Conservation (phyloP, 2,329 filamentous ascomycete genomes). For the Aspergillus sp. region DNA sequence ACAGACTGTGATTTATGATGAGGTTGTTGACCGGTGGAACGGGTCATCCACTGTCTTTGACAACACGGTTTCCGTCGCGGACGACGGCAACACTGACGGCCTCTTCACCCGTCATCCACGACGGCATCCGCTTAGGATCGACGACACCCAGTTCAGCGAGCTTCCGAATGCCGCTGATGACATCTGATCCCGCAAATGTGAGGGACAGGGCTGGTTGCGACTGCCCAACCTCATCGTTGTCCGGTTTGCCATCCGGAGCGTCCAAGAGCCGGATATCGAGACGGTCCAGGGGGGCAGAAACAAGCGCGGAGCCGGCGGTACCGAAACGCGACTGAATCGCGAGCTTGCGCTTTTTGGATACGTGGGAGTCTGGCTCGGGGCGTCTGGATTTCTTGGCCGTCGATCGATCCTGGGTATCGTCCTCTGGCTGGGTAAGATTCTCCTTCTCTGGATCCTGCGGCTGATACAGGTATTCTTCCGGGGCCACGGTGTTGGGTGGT, state of each 20-base stretch:
- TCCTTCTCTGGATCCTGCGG: conserved; percentile 12
- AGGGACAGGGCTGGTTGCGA: conserved; percentile 42
- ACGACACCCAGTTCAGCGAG: conserved; percentile 71
- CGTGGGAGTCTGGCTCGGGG: conserved; percentile 13
- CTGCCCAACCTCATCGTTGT: conserved; percentile 2
- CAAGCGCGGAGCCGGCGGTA: conserved; percentile 44
- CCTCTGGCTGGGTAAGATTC: conserved; percentile 3
- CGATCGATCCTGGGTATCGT: conserved; percentile 16
- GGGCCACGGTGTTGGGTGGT: conserved; percentile 31
- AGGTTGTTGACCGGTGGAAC: background rate
- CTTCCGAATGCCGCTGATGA: conserved; percentile 76
- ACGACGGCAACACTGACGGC: conserved; percentile 73
- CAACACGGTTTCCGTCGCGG: conserved; percentile 51
- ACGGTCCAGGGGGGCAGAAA: conserved; percentile 41
- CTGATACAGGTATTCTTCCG: conserved; percentile 27
- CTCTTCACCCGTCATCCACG: conserved; percentile 88
- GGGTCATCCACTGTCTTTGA: conserved; percentile 16
- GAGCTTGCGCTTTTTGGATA: conserved; percentile 58
- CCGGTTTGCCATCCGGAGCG: conserved; percentile 5
- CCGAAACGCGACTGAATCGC: conserved; percentile 71
- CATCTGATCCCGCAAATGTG: conserved; percentile 70
- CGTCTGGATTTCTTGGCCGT: conserved; percentile 3
- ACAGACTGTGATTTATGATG: background rate
- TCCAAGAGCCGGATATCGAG: conserved; percentile 52
- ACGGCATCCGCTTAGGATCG: conserved; percentile 75